A percentile compares a stretch with the other conserved stretches of the same genome.
These are phyloP conservation scores for Tritrichomonas foetus DNA, from an alignment of 208 protist genomes.

Conservation along the genomic window DNA sequence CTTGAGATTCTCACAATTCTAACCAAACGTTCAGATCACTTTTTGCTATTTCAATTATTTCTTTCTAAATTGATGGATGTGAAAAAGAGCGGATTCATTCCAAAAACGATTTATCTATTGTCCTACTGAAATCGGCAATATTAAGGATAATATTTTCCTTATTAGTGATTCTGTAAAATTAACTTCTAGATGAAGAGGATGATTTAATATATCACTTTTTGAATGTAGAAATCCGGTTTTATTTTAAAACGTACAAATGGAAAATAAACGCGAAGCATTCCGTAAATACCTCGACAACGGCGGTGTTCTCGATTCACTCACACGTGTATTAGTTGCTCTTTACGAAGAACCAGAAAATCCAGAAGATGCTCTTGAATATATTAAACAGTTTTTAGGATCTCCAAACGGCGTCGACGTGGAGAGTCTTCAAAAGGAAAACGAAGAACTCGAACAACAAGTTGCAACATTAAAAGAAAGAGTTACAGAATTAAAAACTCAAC, in stretches of 20 bases:
- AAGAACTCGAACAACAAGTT: conserved; percentile 36
- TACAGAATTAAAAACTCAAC: background rate
- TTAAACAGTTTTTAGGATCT: conserved; percentile 52
- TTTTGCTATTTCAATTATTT: no score
- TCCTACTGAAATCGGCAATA: no score
- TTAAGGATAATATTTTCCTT: no score
- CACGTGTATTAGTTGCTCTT: conserved; percentile 53
- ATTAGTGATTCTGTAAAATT: no score
- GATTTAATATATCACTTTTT: no score
- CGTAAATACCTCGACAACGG: conserved; percentile 52
- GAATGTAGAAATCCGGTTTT: no score
- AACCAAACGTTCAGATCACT: no score
- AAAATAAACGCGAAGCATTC: conserved; percentile 53
- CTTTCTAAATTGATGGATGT: no score
- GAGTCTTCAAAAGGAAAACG: conserved; percentile 37
- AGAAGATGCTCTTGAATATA: conserved; percentile 54
- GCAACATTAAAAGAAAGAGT: background rate
- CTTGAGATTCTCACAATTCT: no score
- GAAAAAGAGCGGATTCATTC: no score
- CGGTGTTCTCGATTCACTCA: conserved; percentile 52
- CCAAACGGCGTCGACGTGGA: conserved; percentile 45
- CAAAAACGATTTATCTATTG: no score
- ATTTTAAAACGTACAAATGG: background rate
- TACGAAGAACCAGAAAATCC: conserved; percentile 59
- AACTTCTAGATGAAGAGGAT: no score